Percentiles rank a stretch among this genome's conserved stretches.
phyloP scores from a whole-genome alignment of 1,139 yeast species.

The Debaryomyces coudertii region DNA sequence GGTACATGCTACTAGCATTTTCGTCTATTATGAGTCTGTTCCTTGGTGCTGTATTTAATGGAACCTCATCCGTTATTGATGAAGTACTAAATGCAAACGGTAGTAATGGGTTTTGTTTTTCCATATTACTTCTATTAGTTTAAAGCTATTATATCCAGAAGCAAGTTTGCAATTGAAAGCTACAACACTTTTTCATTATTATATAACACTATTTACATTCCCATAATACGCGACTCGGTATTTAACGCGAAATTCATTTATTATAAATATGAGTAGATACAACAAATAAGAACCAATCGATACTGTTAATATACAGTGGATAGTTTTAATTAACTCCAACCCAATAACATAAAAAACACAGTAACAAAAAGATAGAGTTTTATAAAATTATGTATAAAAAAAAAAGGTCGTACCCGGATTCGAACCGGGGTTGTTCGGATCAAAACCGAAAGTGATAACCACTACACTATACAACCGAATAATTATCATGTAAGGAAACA shows the following conservation, averaged over 20 bases:
- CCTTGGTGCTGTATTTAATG: conserved; percentile 41
- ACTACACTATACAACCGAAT: conserved; percentile 52
- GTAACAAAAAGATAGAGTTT: background rate
- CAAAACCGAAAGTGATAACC: conserved; percentile 56
- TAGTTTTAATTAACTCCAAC: too few relatives aligned
- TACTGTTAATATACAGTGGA: too few relatives aligned
- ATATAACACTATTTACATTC: background rate
- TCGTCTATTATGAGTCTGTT: conserved; percentile 38
- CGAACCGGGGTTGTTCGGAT: conserved; percentile 93
- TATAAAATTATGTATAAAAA: conserved; percentile 20
- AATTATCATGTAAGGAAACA: background rate
- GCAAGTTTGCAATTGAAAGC: background rate
- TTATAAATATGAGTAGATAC: background rate
- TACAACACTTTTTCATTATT: background rate
- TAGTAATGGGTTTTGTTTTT: conserved; percentile 41
- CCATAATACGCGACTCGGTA: conserved; percentile 3
- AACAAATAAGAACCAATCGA: background rate
- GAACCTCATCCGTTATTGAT: conserved; percentile 27
- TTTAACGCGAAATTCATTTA: background rate
- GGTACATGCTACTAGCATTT: conserved; percentile 43
- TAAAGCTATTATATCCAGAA: background rate
- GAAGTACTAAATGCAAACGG: conserved; percentile 49
- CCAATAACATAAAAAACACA: background rate
- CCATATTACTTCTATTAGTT: conserved; percentile 25
- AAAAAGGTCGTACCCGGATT: conserved; percentile 87